Evolutionary conservation across 140 eudicot species (phyloP), one percentile per base, ranked within the genome.

Genomic region (Erigeron philadelphicus): DNA sequence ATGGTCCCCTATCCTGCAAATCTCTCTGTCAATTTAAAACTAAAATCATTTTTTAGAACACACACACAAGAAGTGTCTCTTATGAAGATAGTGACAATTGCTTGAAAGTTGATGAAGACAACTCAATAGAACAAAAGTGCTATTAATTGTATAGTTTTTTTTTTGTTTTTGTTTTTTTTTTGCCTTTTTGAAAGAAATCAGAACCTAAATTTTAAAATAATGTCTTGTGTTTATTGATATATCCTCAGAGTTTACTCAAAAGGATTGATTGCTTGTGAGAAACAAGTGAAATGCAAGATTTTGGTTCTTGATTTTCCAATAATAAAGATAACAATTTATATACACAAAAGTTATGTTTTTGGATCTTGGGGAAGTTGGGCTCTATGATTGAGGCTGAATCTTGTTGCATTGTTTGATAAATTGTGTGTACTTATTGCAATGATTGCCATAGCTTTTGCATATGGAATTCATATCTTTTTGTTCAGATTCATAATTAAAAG

Each of bases 1-100:
- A 70, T 83, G 88, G 88, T 80, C 88, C 88, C 85, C 82, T 73
- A 68, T 70, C 76, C 87, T 76, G 79, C 80, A 83, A 83, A 76
- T 78, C 81, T 67, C 64, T 64, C 66, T 78, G 77, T 80, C 85
- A 76, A 75, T 76, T 79, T 31, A 79, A 72, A 1, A 70, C 60
- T 43, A 57, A 64, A 75, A 57, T 66, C 72, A 40, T 35, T 58
- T 78, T 66, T 50, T 48, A 66, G 70, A 78, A 72, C 78, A 72
- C 78, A 78, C 71, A 12, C 74, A 72, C 70, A 78, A 66, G 77
- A 66, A 70, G 74, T 73, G 81, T 73, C 85, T 75, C 79, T 48
- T 78, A 71, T 80, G 73, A 65, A 67, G 93, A 86, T 63, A 53
- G 83, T 76, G 88, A 86, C 93, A 69, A 79, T 50, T 80, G 82